phyloP scores from a whole-genome alignment of 2,329 filamentous ascomycete species.

The Fusarium sp. region DNA sequence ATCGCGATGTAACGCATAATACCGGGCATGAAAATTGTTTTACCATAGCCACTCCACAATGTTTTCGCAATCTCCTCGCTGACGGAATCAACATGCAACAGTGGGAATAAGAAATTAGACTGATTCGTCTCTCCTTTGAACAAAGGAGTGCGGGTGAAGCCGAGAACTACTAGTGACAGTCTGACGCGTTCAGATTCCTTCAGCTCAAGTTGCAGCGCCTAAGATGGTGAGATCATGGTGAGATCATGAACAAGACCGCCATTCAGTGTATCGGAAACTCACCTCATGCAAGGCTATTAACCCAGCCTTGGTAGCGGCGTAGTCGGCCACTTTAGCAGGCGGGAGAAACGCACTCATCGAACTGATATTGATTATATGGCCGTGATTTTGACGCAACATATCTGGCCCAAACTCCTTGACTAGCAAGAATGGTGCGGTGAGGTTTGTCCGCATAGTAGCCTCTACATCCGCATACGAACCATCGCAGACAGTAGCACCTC shows the following conservation, averaged over 20 bases:
- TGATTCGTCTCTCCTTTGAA: background rate
- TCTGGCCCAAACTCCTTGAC: conserved; percentile 68
- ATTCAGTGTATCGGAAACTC: background rate
- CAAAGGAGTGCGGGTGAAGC: background rate
- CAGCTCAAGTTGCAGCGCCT: background rate
- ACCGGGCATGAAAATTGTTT: background rate
- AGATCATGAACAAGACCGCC: background rate
- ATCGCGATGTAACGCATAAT: background rate
- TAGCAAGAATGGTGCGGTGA: conserved; percentile 69
- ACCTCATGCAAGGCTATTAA: background rate
- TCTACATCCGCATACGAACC: conserved; percentile 47
- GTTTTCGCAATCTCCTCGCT: background rate
- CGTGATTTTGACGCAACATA: conserved; percentile 69
- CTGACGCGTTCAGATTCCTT: background rate
- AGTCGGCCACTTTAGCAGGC: conserved; percentile 69
- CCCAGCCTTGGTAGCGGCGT: conserved; percentile 65
- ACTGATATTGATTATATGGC: conserved; percentile 73
- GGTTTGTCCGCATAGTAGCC: conserved; percentile 57
- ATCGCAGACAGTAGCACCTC: conserved; percentile 45
- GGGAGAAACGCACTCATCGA: conserved; percentile 66
- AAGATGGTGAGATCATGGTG: background rate
- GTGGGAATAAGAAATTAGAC: background rate
- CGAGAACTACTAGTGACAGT: background rate
- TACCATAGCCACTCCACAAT: background rate
- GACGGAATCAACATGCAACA: background rate